Evolutionary conservation across 169 alveolate species (phyloP).

Genomic region (Cryptosporidium muris): DNA sequence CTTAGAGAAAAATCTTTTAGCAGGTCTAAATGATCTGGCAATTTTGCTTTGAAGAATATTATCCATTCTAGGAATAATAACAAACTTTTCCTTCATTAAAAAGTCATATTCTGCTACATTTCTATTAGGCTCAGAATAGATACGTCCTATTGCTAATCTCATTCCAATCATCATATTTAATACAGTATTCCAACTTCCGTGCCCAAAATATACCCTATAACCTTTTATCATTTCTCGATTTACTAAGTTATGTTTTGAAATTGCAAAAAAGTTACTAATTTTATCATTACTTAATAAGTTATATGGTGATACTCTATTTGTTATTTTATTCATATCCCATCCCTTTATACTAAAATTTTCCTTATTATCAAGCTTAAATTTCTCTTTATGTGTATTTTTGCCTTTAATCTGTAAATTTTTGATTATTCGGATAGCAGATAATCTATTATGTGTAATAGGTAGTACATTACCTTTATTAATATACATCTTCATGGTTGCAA

Average conservation of each 20-base stretch:
- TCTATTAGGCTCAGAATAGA: constrained; percentile 69
- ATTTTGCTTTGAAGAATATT: not conserved
- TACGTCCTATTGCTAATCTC: constrained; percentile 80
- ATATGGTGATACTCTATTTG: constrained; percentile 1
- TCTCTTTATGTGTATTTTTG: constrained; percentile 10
- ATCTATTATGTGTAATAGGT: constrained; percentile 43
- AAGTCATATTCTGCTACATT: constrained; percentile 67
- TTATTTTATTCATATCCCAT: constrained; percentile 42
- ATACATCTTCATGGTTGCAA: constrained; percentile 17
- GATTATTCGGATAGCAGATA: constrained; percentile 56
- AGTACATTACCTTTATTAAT: constrained; percentile 63
- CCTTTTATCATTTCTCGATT: constrained; percentile 50
- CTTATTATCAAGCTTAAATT: constrained; percentile 10
- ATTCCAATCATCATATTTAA: constrained; percentile 90
- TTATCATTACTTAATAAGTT: constrained; percentile 19
- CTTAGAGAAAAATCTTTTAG: not conserved
- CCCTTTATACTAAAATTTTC: constrained; percentile 21
- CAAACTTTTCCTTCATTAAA: constrained; percentile 58
- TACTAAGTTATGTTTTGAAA: constrained; percentile 5
- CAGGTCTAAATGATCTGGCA: not conserved
- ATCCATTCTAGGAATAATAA: constrained; percentile 51
- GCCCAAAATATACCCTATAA: constrained; percentile 87
- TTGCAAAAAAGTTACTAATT: not conserved
- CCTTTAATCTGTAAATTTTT: constrained; percentile 23
- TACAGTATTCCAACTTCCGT: constrained; percentile 89